Conservation (phyloP, 495 filamentous ascomycete species). For the Aspergillus saccharolyticus region DNA sequence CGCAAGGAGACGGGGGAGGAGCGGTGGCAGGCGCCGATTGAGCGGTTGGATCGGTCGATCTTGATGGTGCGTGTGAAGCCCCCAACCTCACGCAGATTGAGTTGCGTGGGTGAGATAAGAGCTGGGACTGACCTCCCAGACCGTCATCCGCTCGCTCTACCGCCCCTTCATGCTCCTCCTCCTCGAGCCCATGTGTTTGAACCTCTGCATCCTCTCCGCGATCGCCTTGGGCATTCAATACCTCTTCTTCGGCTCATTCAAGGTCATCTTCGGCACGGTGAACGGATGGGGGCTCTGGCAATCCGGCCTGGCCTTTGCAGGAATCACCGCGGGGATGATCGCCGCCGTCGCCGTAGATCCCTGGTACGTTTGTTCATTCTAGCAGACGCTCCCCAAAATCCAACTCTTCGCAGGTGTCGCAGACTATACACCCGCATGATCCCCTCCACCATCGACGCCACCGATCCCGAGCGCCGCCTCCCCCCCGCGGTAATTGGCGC, state of each 20-base stretch:
- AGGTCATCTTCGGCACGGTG: constrained; percentile 64
- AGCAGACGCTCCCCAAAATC: no score
- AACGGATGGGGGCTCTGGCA: constrained; percentile 71
- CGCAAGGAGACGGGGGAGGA: constrained; percentile 66
- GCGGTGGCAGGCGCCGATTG: constrained; percentile 65
- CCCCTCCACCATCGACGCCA: constrained; percentile 14
- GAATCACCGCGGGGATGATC: neutral
- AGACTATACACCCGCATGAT: neutral
- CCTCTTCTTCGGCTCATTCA: constrained; percentile 82
- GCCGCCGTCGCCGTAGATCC: neutral
- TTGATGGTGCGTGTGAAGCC: neutral
- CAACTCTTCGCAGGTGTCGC: neutral
- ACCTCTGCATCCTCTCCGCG: constrained; percentile 73
- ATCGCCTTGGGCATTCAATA: constrained; percentile 78
- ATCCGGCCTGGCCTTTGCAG: constrained; percentile 26
- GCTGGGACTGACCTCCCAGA: neutral
- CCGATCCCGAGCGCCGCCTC: constrained; percentile 65
- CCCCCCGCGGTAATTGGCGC: constrained; percentile 66
- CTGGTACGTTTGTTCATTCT: neutral
- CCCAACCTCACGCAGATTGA: no score
- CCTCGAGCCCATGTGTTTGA: constrained; percentile 72
- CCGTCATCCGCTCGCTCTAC: constrained; percentile 49
- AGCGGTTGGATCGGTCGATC: constrained; percentile 58
- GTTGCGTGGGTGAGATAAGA: no score
- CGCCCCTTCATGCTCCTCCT: constrained; percentile 75